Evolutionary conservation across 495 filamentous ascomycete species (phyloP), one percentile per base, ranked within the genome.

Genomic region (Aspergillus leporis): DNA sequence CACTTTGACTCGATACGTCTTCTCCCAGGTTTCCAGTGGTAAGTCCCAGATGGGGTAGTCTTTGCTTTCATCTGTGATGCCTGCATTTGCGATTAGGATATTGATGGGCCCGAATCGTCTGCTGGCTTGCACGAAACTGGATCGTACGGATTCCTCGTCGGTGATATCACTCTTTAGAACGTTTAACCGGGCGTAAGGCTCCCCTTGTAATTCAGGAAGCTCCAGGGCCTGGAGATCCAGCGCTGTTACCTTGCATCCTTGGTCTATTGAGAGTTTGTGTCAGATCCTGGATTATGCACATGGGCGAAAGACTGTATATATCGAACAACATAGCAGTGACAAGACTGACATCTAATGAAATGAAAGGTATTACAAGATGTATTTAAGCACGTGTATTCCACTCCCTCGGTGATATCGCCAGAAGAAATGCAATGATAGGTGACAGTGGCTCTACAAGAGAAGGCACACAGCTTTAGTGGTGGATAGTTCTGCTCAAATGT

Each of bases 1-100:
- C 14, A 78, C 68, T 56, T 83, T 84, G 32, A 67, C 69, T 13
- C 66, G 69, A 63, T 83, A 82, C 0, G 74, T 78, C 62, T 77
- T 74, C 45, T 84, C 80, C 82, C 81, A 85, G 1, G 74, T 65
- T 5, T 78, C 74, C 13, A 80, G 51, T 1, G 79, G 74, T 32
- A 83, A 67, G n/a, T 82, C 72, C 82, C 82, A 86, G 51, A 86
- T 81, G 3, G 72, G 77, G 47, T 76, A 75, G 13, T 72, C 58
- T 50, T 66, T 61, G 22, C 62, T 67, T 60, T 80, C 74, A 59
- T 82, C 78, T 3, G 77, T 77, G 55, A 77, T 74, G 22, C 78
- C 77, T 14, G 81, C 78, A 61, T 84, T 85, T 54, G 78, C 78
- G 50, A 79, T 66, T 31, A 85, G 72, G 47, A 85, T 79, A 59